Base-by-base conservation (phyloP, 2,329 filamentous ascomycete genomes). In the Penicillium expansum region DNA sequence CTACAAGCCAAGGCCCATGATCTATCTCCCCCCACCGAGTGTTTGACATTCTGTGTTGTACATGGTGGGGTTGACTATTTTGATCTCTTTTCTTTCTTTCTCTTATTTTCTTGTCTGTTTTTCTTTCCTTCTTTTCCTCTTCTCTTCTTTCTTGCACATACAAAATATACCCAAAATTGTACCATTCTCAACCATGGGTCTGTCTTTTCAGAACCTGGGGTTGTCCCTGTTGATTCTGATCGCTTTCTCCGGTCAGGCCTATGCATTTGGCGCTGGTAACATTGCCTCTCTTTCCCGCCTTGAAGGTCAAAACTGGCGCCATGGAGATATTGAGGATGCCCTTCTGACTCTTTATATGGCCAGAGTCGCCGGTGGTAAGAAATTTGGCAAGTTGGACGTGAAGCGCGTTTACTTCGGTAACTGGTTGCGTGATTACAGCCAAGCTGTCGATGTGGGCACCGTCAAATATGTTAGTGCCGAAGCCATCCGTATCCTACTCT, bases 351-450 rank as follows among this genome's bases (percentile, higher is more conserved):
- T 96, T 29, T 76, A 86, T 45, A 84, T 88, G 71, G 84, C 86
- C 42, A 81, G 82, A 58, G 81, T 82, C 39, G 80, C 82, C 37
- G 85, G 84, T 61, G 84, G 84, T 65, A 92, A 92, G 80, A 95
- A 92, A 70, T 96, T 96, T 77, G 86, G 84, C 79, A 94, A 94
- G 79, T 84, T 96, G 69, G 89, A 87, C 70, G 89, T 96, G 61
- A 90, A 92, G 62, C 86, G 92, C 59, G 90, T 95, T 62, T 97
- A 97, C 79, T 97, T 97, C 78, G 92, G 92, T 62, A 97, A 96
- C 79, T 96, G 92, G 92, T 84, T 96, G 33, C 85, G 86, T 55
- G 92, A 97, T 76, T 97, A 97, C 76, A 94, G 90, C 52, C 92
- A 97, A 76, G 92, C 92, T 59, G 90, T 96, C 67, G 92, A 97